Conservation (phyloP, 768 basidiomycete species). For the Lactarius psammicola region DNA sequence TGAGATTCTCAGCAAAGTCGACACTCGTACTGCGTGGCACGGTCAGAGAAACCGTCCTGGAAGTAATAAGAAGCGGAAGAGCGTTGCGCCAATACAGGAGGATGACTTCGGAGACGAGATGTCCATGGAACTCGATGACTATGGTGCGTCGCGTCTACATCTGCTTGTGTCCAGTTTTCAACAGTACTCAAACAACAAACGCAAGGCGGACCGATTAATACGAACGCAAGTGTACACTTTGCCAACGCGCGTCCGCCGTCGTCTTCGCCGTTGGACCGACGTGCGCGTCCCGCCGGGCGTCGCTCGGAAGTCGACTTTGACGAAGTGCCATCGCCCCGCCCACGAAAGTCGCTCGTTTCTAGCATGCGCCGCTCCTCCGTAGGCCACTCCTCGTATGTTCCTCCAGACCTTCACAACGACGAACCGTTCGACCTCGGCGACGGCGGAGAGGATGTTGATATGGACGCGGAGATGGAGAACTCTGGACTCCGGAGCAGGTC, state of each 20-base stretch:
- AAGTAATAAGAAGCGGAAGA: slow-evolving; percentile 41
- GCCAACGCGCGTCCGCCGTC: slow-evolving; percentile 31
- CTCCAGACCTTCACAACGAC: slow-evolving; percentile 28
- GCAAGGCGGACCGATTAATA: slow-evolving; percentile 22
- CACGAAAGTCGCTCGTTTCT: slow-evolving; percentile 30
- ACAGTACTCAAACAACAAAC: not conserved
- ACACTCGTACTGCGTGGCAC: slow-evolving; percentile 60
- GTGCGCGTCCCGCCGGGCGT: slow-evolving; percentile 34
- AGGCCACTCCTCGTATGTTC: slow-evolving; percentile 22
- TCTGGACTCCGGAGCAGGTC: not conserved
- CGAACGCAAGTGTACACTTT: slow-evolving; percentile 37
- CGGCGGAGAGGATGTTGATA: slow-evolving; percentile 25
- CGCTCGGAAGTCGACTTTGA: slow-evolving; percentile 39
- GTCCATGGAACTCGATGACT: slow-evolving; percentile 76
- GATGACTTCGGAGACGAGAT: slow-evolving; percentile 58
- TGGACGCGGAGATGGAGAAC: slow-evolving; percentile 35
- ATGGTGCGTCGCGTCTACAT: slow-evolving; percentile 42
- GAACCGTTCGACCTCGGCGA: slow-evolving; percentile 28
- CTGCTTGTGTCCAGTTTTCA: not conserved
- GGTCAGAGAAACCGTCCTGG: slow-evolving; percentile 39
- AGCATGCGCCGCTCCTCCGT: slow-evolving; percentile 30
- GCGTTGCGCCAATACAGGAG: slow-evolving; percentile 35
- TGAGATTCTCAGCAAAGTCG: slow-evolving; percentile 66
- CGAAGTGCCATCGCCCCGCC: slow-evolving; percentile 37
- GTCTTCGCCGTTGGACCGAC: slow-evolving; percentile 34